Evolutionary conservation across 805 yeast genomes (phyloP).

Genomic region (Kurtzmaniella cleridarum): DNA sequence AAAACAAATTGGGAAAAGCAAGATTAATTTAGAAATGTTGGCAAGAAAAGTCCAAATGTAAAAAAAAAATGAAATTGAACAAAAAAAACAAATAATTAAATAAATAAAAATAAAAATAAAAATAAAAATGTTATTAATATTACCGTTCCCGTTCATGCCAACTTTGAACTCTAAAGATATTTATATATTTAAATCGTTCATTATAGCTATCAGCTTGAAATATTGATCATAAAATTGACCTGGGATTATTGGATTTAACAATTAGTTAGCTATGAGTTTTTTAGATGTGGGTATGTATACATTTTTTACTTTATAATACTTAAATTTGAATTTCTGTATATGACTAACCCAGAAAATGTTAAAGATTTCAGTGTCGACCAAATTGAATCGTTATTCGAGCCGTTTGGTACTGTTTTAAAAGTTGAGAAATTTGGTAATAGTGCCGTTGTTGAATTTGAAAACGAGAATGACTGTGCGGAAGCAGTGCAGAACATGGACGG

Average conservation of each 20-base stretch:
- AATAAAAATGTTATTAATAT: too few relatives aligned
- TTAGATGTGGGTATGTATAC: too few relatives aligned
- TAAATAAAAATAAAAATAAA: conserved; percentile 1
- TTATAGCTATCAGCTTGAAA: too few relatives aligned
- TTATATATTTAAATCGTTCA: too few relatives aligned
- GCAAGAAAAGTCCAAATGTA: too few relatives aligned
- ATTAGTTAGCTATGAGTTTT: too few relatives aligned
- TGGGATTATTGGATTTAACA: too few relatives aligned
- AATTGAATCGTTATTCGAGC: conserved; percentile 7
- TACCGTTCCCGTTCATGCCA: too few relatives aligned
- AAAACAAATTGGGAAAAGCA: conserved; percentile 8
- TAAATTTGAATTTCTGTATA: neutral
- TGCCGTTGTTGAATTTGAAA: conserved; percentile 9
- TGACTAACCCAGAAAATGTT: neutral
- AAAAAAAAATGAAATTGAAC: neutral
- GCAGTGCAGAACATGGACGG: conserved; percentile 11
- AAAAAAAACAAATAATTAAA: neutral
- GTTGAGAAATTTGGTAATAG: neutral
- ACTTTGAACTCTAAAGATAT: too few relatives aligned
- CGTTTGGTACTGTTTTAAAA: conserved; percentile 7
- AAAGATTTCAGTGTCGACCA: conserved; percentile 1
- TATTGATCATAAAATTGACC: too few relatives aligned
- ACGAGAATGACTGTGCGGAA: conserved; percentile 6
- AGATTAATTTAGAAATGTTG: neutral
- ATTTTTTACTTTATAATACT: too few relatives aligned